Conservation (phyloP, 805 yeast genomes). For the Metschnikowia similis region DNA sequence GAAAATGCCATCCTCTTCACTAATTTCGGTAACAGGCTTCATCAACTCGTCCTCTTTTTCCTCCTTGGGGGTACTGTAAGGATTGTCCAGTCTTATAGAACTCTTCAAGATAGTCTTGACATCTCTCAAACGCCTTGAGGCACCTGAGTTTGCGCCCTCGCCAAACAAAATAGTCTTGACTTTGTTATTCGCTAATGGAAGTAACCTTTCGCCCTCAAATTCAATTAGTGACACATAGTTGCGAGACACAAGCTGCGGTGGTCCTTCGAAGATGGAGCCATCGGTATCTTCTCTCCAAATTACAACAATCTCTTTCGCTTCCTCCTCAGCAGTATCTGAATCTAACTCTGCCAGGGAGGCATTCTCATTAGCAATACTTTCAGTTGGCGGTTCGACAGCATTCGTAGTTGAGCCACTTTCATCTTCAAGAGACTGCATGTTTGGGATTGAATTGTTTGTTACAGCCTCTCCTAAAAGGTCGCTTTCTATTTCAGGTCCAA, state of each 20-base stretch:
- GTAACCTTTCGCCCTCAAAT: slow-evolving; percentile 33
- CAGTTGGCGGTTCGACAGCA: background rate
- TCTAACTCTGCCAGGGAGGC: background rate
- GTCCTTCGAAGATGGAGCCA: slow-evolving; percentile 55
- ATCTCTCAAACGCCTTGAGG: slow-evolving; percentile 50
- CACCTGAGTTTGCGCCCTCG: slow-evolving; percentile 48
- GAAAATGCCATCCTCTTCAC: slow-evolving; percentile 36
- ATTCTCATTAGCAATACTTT: background rate
- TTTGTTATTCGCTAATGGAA: slow-evolving; percentile 20
- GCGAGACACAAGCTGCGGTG: slow-evolving; percentile 55
- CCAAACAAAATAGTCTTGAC: slow-evolving; percentile 54
- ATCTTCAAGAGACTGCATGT: background rate
- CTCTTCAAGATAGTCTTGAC: slow-evolving; percentile 43
- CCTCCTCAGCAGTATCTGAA: slow-evolving; percentile 3
- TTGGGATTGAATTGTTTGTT: background rate
- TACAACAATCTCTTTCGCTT: slow-evolving; percentile 1
- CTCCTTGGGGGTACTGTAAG: slow-evolving; percentile 30
- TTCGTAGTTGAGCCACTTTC: background rate
- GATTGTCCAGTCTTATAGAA: slow-evolving; percentile 35
- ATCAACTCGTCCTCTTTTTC: slow-evolving; percentile 32
- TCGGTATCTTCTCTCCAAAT: slow-evolving; percentile 4
- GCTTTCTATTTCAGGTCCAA: background rate
- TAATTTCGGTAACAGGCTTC: slow-evolving; percentile 29
- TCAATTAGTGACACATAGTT: slow-evolving; percentile 53
- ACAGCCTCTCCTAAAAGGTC: background rate